Percentiles rank a stretch among this genome's conserved stretches.
Conservation (phyloP, 2,329 filamentous ascomycete genomes). For the Bretziella fagacearum region DNA sequence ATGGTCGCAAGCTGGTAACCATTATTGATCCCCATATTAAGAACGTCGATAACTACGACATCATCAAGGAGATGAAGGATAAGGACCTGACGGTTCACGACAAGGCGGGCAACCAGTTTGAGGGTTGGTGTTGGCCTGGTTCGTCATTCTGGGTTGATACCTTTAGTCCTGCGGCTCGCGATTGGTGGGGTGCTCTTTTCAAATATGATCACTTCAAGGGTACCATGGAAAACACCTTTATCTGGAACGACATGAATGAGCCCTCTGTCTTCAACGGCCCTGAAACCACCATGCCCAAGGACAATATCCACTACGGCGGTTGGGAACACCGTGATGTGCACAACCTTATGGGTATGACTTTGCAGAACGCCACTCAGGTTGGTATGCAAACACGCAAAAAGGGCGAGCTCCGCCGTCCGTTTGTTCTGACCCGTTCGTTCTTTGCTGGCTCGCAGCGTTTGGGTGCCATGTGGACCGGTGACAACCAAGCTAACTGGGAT, state of each 20-base stretch:
- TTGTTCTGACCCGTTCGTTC: slow-evolving; percentile 83
- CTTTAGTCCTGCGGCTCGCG: slow-evolving; percentile 79
- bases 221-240: slow-evolving; percentile 68
- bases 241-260: slow-evolving; percentile 99
- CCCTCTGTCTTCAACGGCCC: slow-evolving; percentile 97
- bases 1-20: slow-evolving; percentile 75
- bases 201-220: slow-evolving; percentile 78
- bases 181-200: slow-evolving; percentile 86
- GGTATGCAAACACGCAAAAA: slow-evolving; percentile 72
- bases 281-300: slow-evolving; percentile 96
- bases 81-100: slow-evolving; percentile 74
- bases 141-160: slow-evolving; percentile 92
- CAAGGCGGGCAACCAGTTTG: slow-evolving; percentile 77
- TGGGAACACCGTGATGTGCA: slow-evolving; percentile 98
- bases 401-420: slow-evolving; percentile 70
- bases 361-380: slow-evolving; percentile 84
- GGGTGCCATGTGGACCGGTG: slow-evolving; percentile 96
- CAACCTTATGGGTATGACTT: slow-evolving; percentile 88
- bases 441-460: slow-evolving; percentile 79
- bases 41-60: slow-evolving; percentile 59
- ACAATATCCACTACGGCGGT: slow-evolving; percentile 76
- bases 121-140: slow-evolving; percentile 98
- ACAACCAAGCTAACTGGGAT: slow-evolving; percentile 87
- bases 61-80: slow-evolving; percentile 66
- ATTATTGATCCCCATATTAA: slow-evolving; percentile 99